Conservation (phyloP, 345 rosid species). For the Sapria himalayana region DNA sequence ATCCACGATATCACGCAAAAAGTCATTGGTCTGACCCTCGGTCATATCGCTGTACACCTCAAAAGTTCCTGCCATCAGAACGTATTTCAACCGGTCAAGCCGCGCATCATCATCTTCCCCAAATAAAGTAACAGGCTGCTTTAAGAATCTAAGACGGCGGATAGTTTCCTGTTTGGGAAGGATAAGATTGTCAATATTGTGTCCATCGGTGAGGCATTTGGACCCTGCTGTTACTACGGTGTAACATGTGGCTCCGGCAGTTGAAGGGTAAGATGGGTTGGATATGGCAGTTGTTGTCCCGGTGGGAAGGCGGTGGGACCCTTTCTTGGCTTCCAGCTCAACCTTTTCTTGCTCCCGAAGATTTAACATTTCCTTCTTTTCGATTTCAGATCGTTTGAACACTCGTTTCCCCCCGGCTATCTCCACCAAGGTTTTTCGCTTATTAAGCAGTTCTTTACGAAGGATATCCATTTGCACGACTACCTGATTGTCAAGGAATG, state of each 20-base stretch:
- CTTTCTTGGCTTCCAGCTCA: conserved; percentile 72
- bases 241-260: conserved; percentile 15
- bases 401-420: conserved; percentile 67
- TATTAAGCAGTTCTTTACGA: conserved; percentile 51
- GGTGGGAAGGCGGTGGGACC: conserved; percentile 23
- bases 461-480: conserved; percentile 78
- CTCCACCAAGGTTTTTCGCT: conserved; percentile 42
- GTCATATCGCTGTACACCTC: conserved; percentile 89
- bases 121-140: conserved; percentile 82
- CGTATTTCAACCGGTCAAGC: conserved; percentile 63
- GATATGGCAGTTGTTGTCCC: conserved; percentile 13
- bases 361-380: conserved; percentile 66
- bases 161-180: conserved; percentile 80
- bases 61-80: conserved; percentile 60
- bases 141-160: conserved; percentile 74
- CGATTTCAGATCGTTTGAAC: conserved; percentile 81
- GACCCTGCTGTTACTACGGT: conserved; percentile 25
- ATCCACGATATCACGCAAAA: conserved; percentile 80
- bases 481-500: too few relatives aligned
- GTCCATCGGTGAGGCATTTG: conserved; percentile 59
- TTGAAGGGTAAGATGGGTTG: conserved; percentile 11
- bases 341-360: conserved; percentile 79
- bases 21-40: conserved; percentile 96
- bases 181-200: conserved; percentile 52
- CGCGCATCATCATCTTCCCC: conserved; percentile 82